A percentile compares a stretch with the other conserved stretches of the same genome.
Evolutionary conservation across 257 asterid species (phyloP).

Genomic region (Lithospermum erythrorhizon): DNA sequence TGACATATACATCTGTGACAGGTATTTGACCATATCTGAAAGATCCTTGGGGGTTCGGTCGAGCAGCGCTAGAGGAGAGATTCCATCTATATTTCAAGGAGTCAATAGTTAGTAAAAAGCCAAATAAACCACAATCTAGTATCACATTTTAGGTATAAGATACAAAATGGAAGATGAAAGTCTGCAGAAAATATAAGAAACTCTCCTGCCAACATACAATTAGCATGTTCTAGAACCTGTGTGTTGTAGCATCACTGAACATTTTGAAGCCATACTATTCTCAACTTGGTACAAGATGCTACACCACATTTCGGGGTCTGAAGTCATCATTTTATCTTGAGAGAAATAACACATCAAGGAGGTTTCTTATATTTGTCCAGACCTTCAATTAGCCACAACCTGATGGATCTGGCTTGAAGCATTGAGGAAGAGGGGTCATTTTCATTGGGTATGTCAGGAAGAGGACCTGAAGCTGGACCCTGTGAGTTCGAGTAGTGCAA

Average conservation of each 20-base stretch:
- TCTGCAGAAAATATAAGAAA: slow-evolving; percentile 5
- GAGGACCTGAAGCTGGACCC: slow-evolving; percentile 90
- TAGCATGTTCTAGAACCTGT: slow-evolving; percentile 2
- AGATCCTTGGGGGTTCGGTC: slow-evolving; percentile 96
- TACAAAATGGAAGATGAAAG: neutral
- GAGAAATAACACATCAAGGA: slow-evolving; percentile 7
- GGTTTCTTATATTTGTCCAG: slow-evolving; percentile 18
- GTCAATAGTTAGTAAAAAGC: neutral
- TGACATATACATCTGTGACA: slow-evolving; percentile 75
- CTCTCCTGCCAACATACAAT: slow-evolving; percentile 8
- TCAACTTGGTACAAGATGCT: too few species aligned
- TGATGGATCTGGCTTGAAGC: slow-evolving; percentile 91
- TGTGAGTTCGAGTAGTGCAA: slow-evolving; percentile 76
- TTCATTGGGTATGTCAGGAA: slow-evolving; percentile 90
- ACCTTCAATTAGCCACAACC: slow-evolving; percentile 39
- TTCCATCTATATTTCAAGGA: slow-evolving; percentile 44
- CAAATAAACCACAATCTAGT: neutral
- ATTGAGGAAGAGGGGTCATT: slow-evolving; percentile 77
- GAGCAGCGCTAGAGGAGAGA: slow-evolving; percentile 86
- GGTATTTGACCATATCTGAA: slow-evolving; percentile 79
- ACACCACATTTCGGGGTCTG: too few species aligned
- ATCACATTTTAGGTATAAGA: neutral
- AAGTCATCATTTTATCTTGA: too few species aligned
- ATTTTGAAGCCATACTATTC: neutral
- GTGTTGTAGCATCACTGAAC: neutral